These are phyloP conservation scores for Paulownia fortunei DNA, from an alignment of 257 asterid genomes.

Conservation along the genomic window DNA sequence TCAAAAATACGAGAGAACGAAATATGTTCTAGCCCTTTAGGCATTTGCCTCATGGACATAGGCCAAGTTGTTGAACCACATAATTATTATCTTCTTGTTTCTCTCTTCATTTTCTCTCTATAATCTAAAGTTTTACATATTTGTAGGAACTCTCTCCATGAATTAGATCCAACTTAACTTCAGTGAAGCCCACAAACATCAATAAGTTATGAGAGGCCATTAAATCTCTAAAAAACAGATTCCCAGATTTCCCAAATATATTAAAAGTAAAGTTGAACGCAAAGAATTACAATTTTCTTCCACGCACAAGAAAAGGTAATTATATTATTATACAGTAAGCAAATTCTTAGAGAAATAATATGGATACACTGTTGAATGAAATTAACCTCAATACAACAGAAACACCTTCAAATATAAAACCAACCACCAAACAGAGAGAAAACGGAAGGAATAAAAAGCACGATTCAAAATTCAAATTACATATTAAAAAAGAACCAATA, in stretches of 20 bases:
- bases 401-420: slow-evolving; percentile 9
- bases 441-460: not conserved
- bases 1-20: not conserved
- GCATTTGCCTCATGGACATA: not conserved
- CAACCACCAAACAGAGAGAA: not conserved
- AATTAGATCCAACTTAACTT: not conserved
- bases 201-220: not conserved
- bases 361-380: not conserved
- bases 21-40: not conserved
- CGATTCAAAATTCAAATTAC: not conserved
- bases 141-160: not conserved
- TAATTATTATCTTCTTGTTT: not conserved
- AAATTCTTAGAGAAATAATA: not conserved
- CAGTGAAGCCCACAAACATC: slow-evolving; percentile 8
- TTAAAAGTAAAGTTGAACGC: not conserved
- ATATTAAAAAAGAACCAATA: not conserved
- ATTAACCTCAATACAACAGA: not conserved
- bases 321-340: not conserved
- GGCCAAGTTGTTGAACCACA: not conserved
- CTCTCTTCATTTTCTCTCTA: slow-evolving; percentile 6
- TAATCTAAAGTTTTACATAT: not conserved
- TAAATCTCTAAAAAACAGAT: not conserved
- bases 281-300: not conserved
- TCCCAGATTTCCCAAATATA: not conserved
- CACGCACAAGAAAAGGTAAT: not conserved